Evolutionary conservation across 1,284 basidiomycete species (phyloP), one percentile per base, ranked within the genome.

Genomic region (Ustilago trichophora): DNA sequence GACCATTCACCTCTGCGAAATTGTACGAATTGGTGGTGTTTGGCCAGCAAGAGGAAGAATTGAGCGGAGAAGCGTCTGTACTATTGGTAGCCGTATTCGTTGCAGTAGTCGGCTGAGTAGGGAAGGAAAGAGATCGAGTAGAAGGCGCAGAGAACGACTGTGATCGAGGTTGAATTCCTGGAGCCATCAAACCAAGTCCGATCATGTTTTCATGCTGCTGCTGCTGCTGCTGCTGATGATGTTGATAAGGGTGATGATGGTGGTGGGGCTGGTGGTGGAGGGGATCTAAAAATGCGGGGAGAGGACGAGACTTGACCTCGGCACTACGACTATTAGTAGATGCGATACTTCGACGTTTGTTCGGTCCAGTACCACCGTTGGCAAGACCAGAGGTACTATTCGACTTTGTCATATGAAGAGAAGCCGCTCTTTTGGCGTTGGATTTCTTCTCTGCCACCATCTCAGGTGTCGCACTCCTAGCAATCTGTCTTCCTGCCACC

Each of bases 381-480:
- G 27, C 13, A 29, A 13, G 7, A 13, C 8, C 27, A 29, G 27
- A 29, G 13, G 27, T 29, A 8, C 8, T 8, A 13, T 29, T 29
- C 8, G 27, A 29, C 13, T 29, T 29, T 8, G 13, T 13, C 27
- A 29, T 29, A 7, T n/a, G n/a, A n/a, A 13, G 13, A 29, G 27
- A 7, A 8, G 27, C 27, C n/a, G n/a, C n/a, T 29, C 27, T 7
- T 29, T 29, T 29, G 8, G 7, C 13, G 13, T 13, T 29, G 13
- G 7, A 8, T 8, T 13, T 29, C 35, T 52, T 53, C 29, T 52
- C 60, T 24, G 24, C 15, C 0, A 34, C 24, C 3, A 29, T 21
- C 21, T 64, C 60, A 8, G 60, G 66, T 1, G 66, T 64, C 1
- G 29, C 60, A 16, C 55, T 53, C 7, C 60, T 27, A 3, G 66